Percentiles rank a stretch among this genome's conserved stretches.
These are phyloP conservation scores for Yamadazyma diospyri DNA, from an alignment of 1,139 yeast species.

Conservation along the genomic window DNA sequence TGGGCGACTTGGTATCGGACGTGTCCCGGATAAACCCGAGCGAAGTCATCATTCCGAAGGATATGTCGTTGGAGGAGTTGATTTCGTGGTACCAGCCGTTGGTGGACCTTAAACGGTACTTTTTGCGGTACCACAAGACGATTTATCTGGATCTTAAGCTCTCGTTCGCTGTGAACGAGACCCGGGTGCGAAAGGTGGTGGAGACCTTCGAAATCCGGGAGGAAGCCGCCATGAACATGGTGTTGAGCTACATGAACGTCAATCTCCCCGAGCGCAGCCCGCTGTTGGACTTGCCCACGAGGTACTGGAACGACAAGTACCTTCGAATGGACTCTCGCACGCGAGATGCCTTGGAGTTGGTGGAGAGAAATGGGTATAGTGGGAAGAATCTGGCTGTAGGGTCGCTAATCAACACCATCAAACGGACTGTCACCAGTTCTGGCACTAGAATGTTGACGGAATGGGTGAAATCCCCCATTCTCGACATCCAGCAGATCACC, in stretches of 20 bases:
- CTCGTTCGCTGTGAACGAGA: slow-evolving; percentile 43
- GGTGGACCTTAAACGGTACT: slow-evolving; percentile 58
- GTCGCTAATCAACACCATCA: slow-evolving; percentile 63
- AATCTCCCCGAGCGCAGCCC: slow-evolving; percentile 41
- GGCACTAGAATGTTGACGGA: slow-evolving; percentile 75
- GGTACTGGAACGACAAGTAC: slow-evolving; percentile 42
- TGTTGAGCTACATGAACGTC: slow-evolving; percentile 36
- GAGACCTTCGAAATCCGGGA: slow-evolving; percentile 50
- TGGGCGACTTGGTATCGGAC: slow-evolving; percentile 54
- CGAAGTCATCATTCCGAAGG: slow-evolving; percentile 54
- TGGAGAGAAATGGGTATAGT: slow-evolving; percentile 44
- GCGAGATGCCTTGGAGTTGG: slow-evolving; percentile 74
- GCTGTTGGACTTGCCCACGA: slow-evolving; percentile 34
- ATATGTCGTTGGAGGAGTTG: slow-evolving; percentile 27
- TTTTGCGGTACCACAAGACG: slow-evolving; percentile 50
- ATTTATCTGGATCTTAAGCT: slow-evolving; percentile 29
- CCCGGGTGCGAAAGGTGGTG: slow-evolving; percentile 53
- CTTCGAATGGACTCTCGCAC: slow-evolving; percentile 85
- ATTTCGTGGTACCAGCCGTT: slow-evolving; percentile 54
- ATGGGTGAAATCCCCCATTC: slow-evolving; percentile 82
- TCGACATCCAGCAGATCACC: slow-evolving; percentile 52
- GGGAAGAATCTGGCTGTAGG: slow-evolving; percentile 61
- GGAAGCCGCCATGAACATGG: slow-evolving; percentile 43
- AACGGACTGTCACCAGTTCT: slow-evolving; percentile 72
- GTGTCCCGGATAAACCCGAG: slow-evolving; percentile 64